Percentiles rank a stretch among this genome's conserved stretches.
phyloP scores from a whole-genome alignment of 106 monocot genomes.

The Apostasia ramifera region DNA sequence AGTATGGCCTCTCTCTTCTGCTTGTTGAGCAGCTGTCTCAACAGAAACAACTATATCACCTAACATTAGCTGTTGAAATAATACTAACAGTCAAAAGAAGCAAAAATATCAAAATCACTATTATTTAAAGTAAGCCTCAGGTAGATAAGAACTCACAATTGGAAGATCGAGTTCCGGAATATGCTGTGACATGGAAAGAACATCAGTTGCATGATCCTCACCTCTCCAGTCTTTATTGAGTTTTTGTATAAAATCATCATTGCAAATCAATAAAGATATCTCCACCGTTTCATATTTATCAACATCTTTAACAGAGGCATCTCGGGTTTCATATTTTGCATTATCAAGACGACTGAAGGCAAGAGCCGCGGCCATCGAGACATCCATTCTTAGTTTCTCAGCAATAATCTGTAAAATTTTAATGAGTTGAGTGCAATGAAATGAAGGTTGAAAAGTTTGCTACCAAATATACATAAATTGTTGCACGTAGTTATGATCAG shows the following conservation, averaged over 20 bases:
- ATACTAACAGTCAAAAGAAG: not conserved
- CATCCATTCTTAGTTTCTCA: conserved; percentile 79
- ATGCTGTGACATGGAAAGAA: conserved; percentile 91
- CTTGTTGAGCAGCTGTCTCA: conserved; percentile 85
- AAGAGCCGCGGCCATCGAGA: conserved; percentile 88
- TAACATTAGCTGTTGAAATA: conserved; percentile 51
- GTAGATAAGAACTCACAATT: conserved; percentile 40
- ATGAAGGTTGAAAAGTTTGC: not conserved
- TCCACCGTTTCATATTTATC: conserved; percentile 80
- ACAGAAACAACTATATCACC: conserved; percentile 86
- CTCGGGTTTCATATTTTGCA: conserved; percentile 73
- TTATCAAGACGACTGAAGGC: conserved; percentile 70
- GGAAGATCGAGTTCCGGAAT: conserved; percentile 80
- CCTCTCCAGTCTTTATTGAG: conserved; percentile 98
- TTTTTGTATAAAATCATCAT: conserved; percentile 73
- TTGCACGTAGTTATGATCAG: not conserved
- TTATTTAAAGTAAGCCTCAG: not conserved
- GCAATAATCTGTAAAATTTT: conserved; percentile 55
- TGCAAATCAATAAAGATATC: conserved; percentile 79
- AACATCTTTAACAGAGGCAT: conserved; percentile 60
- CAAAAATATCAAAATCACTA: not conserved
- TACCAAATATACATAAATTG: not conserved
- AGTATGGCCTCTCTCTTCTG: conserved; percentile 67
- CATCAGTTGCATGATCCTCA: conserved; percentile 72
- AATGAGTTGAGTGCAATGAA: not conserved